Percentiles rank a stretch among this genome's conserved stretches.
Conservation (phyloP, 345 rosid species). For the Anacardium occidentale region DNA sequence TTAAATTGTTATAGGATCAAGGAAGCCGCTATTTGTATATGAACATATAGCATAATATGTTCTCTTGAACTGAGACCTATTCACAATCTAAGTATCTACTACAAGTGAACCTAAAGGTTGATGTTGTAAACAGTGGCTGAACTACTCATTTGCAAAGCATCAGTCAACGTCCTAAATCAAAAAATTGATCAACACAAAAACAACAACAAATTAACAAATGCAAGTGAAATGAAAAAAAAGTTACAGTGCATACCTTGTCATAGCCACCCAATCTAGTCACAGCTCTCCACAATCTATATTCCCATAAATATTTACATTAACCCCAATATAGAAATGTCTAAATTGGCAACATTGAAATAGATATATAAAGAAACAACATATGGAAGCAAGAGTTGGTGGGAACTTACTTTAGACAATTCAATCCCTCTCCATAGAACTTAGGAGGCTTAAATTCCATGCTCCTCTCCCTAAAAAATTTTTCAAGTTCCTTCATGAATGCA, state of each 20-base stretch:
- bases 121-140: background rate
- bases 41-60: background rate
- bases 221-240: background rate
- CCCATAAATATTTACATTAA: conserved; percentile 21
- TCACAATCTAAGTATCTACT: background rate
- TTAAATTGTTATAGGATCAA: too few relatives aligned
- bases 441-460: conserved; percentile 71
- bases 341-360: background rate
- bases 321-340: conserved; percentile 3
- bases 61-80: background rate
- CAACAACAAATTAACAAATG: background rate
- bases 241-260: conserved; percentile 48
- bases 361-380: background rate
- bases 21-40: background rate
- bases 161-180: background rate
- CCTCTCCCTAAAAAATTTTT: conserved; percentile 53
- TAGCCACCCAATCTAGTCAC: conserved; percentile 71
- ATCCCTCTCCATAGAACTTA: conserved; percentile 64
- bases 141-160: background rate
- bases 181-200: background rate
- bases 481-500: conserved; percentile 57
- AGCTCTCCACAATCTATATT: conserved; percentile 66
- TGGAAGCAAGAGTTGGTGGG: background rate
- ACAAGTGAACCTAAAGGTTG: background rate
- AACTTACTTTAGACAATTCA: conserved; percentile 72